Base-by-base conservation (phyloP, 306 rosid species). In the Lathyrus oleraceus region DNA sequence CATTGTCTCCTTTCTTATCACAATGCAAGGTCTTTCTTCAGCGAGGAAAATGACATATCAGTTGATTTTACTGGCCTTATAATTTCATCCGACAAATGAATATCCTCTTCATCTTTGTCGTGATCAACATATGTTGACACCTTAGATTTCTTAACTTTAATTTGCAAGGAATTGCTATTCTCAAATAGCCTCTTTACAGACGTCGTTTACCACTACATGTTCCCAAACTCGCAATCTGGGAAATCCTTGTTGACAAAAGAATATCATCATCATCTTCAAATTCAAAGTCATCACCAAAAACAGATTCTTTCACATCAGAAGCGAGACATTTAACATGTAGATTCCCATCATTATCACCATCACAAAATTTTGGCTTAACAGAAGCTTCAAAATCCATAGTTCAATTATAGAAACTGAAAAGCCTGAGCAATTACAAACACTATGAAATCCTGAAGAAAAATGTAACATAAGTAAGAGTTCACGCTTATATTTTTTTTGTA, bases 21-120 rank as follows among this genome's bases (percentile, higher is more conserved):
- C 73, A 69, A 19, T 5, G 19, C 79, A 38, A 74, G 79, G 30
- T 67, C 74, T 68, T 54, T 62, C 65, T 60, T 39, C 17, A 19
- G 23, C 67, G 8, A 1, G 8, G 75, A 60, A 38, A 32, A 45
- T 23, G 35, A 16, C 23, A 48, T 36, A 67, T 23, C 36, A 14
- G 8, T 30, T n/a, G 69, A 75, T 17, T 49, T 17, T 0, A 14
- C 19, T 2, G 21, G 27, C 35, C 3, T 68, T 23, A 21, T 21
- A 2, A 32, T 38, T 15, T 49, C 36, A 10, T 35, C 20, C 10
- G 47, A 45, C 28, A 67, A 0, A 32, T 70, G 72, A 19, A 52
- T 6, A 53, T 61, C 12, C 20, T 54, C 69, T 4, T 56, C 67
- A 21, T 69, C 19, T 27, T 47, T 4, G 2, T 5, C 3, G 28